Evolutionary conservation across 2,329 filamentous ascomycete species (phyloP).

Genomic region (Fusarium sp.): DNA sequence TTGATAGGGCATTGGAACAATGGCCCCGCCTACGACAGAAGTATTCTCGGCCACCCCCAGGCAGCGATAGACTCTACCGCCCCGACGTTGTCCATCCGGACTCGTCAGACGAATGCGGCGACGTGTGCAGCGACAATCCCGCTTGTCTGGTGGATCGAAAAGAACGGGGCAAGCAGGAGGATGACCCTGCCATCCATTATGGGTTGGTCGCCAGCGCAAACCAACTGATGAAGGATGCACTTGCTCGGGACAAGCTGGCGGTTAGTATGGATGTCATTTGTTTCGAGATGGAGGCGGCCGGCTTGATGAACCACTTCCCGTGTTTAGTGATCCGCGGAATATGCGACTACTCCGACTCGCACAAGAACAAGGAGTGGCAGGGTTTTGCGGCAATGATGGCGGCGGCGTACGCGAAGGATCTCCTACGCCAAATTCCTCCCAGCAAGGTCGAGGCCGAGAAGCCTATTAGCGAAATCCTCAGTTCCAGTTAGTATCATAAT

Average conservation of each 20-base stretch:
- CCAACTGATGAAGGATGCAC: conserved; percentile 38
- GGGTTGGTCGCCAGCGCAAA: conserved; percentile 34
- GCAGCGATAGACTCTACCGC: conserved; percentile 22
- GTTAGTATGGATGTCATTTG: neutral
- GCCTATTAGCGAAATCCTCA: conserved; percentile 12
- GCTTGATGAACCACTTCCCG: conserved; percentile 42
- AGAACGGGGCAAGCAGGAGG: conserved; percentile 7
- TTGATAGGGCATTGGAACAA: neutral
- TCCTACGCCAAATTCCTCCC: conserved; percentile 32
- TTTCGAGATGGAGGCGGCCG: conserved; percentile 21
- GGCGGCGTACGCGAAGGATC: conserved; percentile 43
- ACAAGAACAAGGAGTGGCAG: conserved; percentile 48
- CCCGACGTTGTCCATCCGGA: conserved; percentile 9
- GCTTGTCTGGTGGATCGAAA: conserved; percentile 1
- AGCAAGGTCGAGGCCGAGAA: too few species aligned
- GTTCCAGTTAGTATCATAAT: neutral
- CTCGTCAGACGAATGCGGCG: neutral
- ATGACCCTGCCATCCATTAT: conserved; percentile 37
- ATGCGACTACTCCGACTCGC: conserved; percentile 53
- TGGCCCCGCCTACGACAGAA: conserved; percentile 1
- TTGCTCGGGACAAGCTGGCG: conserved; percentile 6
- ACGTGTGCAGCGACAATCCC: conserved; percentile 14
- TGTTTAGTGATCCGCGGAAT: conserved; percentile 53
- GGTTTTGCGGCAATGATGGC: conserved; percentile 50
- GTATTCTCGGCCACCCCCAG: conserved; percentile 9